phyloP scores from a whole-genome alignment of 2,329 filamentous ascomycete genomes.

The Trichoderma sp. region DNA sequence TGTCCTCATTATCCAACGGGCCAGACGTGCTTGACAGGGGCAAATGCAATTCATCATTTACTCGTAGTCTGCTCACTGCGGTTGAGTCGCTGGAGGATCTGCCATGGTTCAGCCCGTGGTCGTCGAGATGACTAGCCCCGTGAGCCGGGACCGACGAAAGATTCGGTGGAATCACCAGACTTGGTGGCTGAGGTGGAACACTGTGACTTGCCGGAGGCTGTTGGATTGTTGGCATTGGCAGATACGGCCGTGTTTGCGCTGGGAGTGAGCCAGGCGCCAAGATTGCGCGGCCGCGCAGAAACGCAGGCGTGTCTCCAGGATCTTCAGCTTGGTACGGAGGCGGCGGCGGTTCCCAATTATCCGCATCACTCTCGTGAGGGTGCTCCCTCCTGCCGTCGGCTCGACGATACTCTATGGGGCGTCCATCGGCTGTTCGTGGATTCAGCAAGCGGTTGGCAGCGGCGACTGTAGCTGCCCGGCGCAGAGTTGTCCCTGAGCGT shows the following conservation, averaged over 20 bases:
- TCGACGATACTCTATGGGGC: constrained; percentile 60
- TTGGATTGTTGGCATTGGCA: background rate
- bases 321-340: constrained; percentile 72
- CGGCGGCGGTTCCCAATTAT: constrained; percentile 84
- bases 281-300: constrained; percentile 49
- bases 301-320: constrained; percentile 53
- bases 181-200: background rate
- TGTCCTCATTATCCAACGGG: constrained; percentile 31
- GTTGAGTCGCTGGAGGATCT: constrained; percentile 38
- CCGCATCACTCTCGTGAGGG: constrained; percentile 81
- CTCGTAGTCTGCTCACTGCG: constrained; percentile 26
- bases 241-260: background rate
- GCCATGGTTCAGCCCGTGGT: constrained; percentile 29
- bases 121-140: background rate
- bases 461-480: constrained; percentile 72
- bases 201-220: background rate
- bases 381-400: constrained; percentile 69
- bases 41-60: constrained; percentile 28
- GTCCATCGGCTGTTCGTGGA: constrained; percentile 51
- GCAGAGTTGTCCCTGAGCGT: constrained; percentile 65
- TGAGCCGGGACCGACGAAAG: background rate
- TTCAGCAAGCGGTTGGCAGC: constrained; percentile 68
- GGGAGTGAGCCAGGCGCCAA: constrained; percentile 27
- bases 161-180: background rate
- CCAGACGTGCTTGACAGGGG: constrained; percentile 34